These are phyloP conservation scores for Aquilaria agallochum DNA, from an alignment of 441 rosid species.

Conservation along the genomic window DNA sequence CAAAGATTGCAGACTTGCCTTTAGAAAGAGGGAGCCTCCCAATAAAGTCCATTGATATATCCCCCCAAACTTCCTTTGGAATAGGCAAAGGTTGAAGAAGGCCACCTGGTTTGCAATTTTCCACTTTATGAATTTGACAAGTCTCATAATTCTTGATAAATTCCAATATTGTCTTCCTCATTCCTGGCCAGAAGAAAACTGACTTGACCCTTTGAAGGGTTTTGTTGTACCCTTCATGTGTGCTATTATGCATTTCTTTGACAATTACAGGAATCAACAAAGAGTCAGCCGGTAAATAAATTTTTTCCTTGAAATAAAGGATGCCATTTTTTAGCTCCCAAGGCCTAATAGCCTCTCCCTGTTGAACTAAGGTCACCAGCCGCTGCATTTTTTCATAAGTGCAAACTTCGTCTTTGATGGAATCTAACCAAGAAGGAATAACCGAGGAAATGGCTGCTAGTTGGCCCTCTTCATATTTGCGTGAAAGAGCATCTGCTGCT, in stretches of 20 bases:
- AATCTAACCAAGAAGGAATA: neutral
- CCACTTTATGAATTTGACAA: neutral
- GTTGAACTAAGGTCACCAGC: neutral
- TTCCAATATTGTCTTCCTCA: neutral
- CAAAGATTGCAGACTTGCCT: neutral
- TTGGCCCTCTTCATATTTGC: neutral
- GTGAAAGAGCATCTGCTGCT: neutral
- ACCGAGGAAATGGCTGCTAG: no score
- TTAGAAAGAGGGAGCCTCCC: neutral
- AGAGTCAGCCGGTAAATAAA: neutral
- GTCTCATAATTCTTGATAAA: neutral
- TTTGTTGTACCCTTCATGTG: neutral
- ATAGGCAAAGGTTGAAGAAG: neutral
- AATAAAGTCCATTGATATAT: conserved; percentile 9
- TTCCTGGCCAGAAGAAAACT: neutral
- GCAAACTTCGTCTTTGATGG: no score
- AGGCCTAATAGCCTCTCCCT: neutral
- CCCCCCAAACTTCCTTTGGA: neutral
- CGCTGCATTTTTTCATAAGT: neutral
- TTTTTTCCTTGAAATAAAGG: neutral
- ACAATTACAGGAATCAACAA: no score
- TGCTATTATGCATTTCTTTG: neutral
- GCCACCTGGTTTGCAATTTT: neutral
- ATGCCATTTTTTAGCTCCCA: neutral
- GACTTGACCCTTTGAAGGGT: neutral